These are phyloP conservation scores for Helichrysum umbraculigerum DNA, from an alignment of 129 eudicot species.

Conservation along the genomic window DNA sequence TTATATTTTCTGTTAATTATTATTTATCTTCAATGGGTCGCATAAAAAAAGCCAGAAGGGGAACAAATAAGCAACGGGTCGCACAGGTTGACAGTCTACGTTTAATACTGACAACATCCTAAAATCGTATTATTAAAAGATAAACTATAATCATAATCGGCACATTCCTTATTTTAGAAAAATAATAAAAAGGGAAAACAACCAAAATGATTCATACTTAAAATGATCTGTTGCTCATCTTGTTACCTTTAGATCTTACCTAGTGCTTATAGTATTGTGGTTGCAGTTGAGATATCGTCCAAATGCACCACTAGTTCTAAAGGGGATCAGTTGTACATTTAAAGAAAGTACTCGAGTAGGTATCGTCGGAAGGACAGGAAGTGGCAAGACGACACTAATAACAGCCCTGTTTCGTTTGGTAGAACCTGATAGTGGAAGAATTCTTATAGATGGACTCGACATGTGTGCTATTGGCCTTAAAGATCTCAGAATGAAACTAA, in stretches of 20 bases:
- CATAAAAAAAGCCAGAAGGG: not conserved
- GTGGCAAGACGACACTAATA: constrained; percentile 85
- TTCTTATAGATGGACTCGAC: constrained; percentile 63
- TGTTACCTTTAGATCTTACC: not conserved
- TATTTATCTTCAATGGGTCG: not conserved
- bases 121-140: not conserved
- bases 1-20: no score
- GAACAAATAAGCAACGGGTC: constrained; percentile 26
- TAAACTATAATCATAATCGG: not conserved
- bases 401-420: constrained; percentile 79
- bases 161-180: not conserved
- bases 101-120: not conserved
- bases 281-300: constrained; percentile 76
- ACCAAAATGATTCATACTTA: not conserved
- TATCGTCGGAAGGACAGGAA: constrained; percentile 91
- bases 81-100: not conserved
- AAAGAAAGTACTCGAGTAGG: constrained; percentile 80
- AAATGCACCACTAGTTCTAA: constrained; percentile 82
- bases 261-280: not conserved
- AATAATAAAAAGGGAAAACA: not conserved
- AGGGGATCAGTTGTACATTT: constrained; percentile 81
- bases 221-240: not conserved
- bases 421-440: constrained; percentile 62
- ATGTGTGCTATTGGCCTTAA: constrained; percentile 69
- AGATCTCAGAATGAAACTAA: constrained; percentile 76